A percentile compares a stretch with the other conserved stretches of the same genome.
phyloP scores from a whole-genome alignment of 495 filamentous ascomycete genomes.

The Rhypophila decipiens region DNA sequence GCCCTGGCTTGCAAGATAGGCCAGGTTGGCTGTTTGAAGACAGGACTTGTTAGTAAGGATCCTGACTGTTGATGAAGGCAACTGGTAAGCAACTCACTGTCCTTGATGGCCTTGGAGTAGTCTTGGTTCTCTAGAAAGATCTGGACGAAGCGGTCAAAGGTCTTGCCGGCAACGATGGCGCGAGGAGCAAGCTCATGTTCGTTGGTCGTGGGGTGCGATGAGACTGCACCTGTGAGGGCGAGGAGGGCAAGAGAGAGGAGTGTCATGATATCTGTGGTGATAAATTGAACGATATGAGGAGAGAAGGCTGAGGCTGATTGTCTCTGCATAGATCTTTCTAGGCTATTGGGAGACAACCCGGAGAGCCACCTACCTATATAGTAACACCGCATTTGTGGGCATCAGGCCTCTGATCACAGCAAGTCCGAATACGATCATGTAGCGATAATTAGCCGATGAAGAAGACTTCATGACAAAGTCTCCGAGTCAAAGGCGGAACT shows the following conservation, averaged over 20 bases:
- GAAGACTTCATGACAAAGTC: too few species aligned
- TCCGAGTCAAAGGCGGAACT: too few species aligned
- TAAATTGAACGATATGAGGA: too few species aligned
- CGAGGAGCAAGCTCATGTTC: constrained; percentile 36
- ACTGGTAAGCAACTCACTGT: neutral
- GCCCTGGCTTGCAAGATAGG: constrained; percentile 54
- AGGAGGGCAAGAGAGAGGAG: constrained; percentile 1
- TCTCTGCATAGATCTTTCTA: too few species aligned
- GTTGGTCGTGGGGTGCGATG: constrained; percentile 9
- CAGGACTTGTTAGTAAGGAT: neutral
- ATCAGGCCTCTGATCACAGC: too few species aligned
- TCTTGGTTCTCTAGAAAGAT: constrained; percentile 75
- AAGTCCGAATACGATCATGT: too few species aligned
- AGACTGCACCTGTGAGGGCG: constrained; percentile 9
- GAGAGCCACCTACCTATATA: too few species aligned
- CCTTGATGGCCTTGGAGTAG: constrained; percentile 11
- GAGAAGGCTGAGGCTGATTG: neutral
- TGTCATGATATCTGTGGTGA: neutral
- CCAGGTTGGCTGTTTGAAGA: constrained; percentile 17
- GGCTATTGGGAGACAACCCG: too few species aligned
- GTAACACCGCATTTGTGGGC: too few species aligned
- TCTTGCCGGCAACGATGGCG: constrained; percentile 55
- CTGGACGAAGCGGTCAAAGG: constrained; percentile 59
- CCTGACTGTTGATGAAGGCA: neutral
- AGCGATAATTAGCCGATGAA: too few species aligned